Conservation (phyloP, 176 grass and related monocot genomes). For the Triticum dicoccoides region DNA sequence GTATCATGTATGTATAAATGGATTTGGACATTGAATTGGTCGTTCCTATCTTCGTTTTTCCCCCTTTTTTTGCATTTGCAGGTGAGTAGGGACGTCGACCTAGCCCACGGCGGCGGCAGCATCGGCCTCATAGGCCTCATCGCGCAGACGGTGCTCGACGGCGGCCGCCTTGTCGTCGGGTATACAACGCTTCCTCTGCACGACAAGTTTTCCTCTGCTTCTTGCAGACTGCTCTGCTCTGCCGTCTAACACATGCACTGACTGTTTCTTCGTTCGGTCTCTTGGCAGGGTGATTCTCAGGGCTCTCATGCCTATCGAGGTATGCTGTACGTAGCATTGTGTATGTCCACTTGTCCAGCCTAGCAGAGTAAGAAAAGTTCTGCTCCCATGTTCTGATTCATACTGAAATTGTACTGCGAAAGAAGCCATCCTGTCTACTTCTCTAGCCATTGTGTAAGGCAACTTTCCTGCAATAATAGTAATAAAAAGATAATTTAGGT, state of each 20-base stretch:
- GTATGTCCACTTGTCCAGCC: too few relatives aligned
- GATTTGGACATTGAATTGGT: too few relatives aligned
- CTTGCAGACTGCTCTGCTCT: not conserved
- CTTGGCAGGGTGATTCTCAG: constrained; percentile 78
- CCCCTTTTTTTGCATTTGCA: not conserved
- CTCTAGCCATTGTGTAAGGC: too few relatives aligned
- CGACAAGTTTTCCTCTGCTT: not conserved
- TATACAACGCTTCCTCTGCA: not conserved
- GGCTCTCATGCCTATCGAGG: constrained; percentile 88
- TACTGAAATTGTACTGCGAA: too few relatives aligned
- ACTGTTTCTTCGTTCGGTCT: not conserved
- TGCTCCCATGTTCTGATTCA: too few relatives aligned
- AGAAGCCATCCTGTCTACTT: too few relatives aligned
- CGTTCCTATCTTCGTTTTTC: too few relatives aligned
- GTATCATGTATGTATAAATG: too few relatives aligned
- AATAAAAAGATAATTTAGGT: too few relatives aligned
- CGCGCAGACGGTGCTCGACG: constrained; percentile 74
- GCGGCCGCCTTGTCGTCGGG: constrained; percentile 81
- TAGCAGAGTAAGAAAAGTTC: too few relatives aligned
- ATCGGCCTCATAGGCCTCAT: constrained; percentile 91
- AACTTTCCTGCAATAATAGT: too few relatives aligned
- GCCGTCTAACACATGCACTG: not conserved
- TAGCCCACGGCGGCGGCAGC: constrained; percentile 88
- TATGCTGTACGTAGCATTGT: constrained; percentile 1
- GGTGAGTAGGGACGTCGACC: constrained; percentile 67